Evolutionary conservation across 352 stramenopile genomes (phyloP).

Genomic region (Peronosclerospora sorghi): DNA sequence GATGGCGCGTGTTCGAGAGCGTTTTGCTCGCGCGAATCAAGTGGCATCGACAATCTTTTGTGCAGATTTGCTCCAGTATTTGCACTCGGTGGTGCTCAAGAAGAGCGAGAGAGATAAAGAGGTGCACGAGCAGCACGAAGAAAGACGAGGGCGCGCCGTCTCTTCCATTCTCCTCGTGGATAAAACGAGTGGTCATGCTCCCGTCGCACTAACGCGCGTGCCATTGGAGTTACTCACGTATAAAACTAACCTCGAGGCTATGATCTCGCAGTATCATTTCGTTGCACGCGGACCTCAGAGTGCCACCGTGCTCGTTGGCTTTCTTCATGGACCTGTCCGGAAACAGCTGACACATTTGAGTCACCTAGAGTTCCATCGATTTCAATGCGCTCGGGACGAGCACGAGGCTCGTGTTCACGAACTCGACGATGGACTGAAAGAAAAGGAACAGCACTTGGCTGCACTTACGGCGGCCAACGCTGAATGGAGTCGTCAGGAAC

Average conservation of each 20-base stretch:
- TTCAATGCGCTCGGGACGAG: constrained; percentile 34
- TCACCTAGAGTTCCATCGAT: constrained; percentile 51
- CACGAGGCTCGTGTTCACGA: constrained; percentile 39
- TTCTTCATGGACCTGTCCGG: constrained; percentile 45
- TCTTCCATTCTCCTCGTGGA: constrained; percentile 42
- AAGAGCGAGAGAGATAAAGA: constrained; percentile 60
- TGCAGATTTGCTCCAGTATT: constrained; percentile 45
- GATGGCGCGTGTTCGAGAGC: constrained; percentile 28
- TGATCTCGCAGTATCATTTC: constrained; percentile 74
- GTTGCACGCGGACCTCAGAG: constrained; percentile 43
- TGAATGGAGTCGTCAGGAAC: constrained; percentile 40
- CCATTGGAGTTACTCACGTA: constrained; percentile 64
- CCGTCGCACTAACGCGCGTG: constrained; percentile 24
- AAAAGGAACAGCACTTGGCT: constrained; percentile 34
- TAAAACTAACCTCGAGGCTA: constrained; percentile 67
- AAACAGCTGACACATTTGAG: constrained; percentile 33
- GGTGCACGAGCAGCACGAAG: constrained; percentile 32
- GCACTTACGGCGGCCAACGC: constrained; percentile 36
- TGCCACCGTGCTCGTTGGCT: constrained; percentile 38
- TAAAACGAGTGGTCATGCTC: constrained; percentile 17
- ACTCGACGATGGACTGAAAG: constrained; percentile 35
- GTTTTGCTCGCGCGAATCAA: constrained; percentile 56
- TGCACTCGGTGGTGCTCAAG: constrained; percentile 53
- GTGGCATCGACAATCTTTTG: constrained; percentile 57
- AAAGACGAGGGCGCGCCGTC: constrained; percentile 32